Base-by-base conservation (phyloP, 139 green algal genomes). In the Limnomonas spitsbergensis region DNA sequence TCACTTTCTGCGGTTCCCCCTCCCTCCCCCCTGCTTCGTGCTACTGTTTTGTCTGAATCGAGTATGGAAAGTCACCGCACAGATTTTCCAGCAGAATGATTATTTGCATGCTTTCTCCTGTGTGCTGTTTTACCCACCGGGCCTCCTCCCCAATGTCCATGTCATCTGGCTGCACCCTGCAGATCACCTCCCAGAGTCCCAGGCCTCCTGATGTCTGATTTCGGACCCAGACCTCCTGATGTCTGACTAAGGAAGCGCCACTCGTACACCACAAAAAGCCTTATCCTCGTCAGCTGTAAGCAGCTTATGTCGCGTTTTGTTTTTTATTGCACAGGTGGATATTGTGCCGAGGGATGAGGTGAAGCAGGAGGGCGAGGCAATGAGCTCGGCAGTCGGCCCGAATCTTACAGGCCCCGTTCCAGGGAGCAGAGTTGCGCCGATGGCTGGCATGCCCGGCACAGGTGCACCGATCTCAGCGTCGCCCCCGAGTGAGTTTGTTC, bases 281-380 rank as follows among this genome's bases (percentile, higher is more conserved):
- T 9, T 27, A 6, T 54, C 42, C 6, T 9, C 42, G 9, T 27
- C 42, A 54, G 42, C 9, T 54, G n/a, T n/a, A n/a, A n/a, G n/a
- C n/a, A n/a, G n/a, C 42, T 54, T 54, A 6, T 27, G 9, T 54
- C 42, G 9, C 6, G 6, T 54, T 6, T 27, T 9, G 42, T 9
- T 54, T 6, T 54, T 54, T 1, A 34, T 31, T 34, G 9, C 35
- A 14, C 85, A 91, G 88, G 66, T 92, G 3, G 95, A 98, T 80
- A 95, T 98, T 31, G 95, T 98, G 32, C 95, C 95, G 0, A 66
- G 89, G 3, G 93, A 97, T 24, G 92, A 94, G 68, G 56, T 53
- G 34, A 82, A 83, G 76, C 32, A 69, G 53, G 84, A 85, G 47
- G 78, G 52, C 20, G 69, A 74, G 68, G 36, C 24, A 29, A 53